Base-by-base conservation (phyloP, 2,329 filamentous ascomycete species). In the Cucurbitaria berberidis region DNA sequence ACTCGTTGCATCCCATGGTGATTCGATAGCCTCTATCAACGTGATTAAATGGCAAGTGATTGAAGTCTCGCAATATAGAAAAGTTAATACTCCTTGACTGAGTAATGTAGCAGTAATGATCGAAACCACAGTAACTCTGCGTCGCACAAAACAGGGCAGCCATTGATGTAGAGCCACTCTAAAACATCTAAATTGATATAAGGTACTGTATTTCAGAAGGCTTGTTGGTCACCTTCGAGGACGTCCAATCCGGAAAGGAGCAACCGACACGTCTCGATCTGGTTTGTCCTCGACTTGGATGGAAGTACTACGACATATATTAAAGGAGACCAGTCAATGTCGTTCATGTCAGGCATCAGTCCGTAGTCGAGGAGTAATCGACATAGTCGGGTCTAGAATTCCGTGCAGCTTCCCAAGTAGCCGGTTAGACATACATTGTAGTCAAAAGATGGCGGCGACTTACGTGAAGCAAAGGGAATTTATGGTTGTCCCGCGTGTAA, bases 391-490 rank as follows among this genome's bases (percentile, higher is more conserved):
- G 4, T 40, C 55, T 44, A 10, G 7, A 3, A 6, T 1, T 16
- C 3, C 8, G 2, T 1, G 34, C 45, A 15, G 51, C 51, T 29
- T 16, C 2, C 53, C 51, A 16, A 2, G 13, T 10, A 18, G 2
- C 1, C 13, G 2, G 19, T 45, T 18, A 51, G 45, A 15, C 15
- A 9, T 22, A 15, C 1, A 4, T 19, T 2, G 2, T 30, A 8
- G 19, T 13, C 11, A 16, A 36, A 2, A 2, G 9, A 30, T 13
- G 11, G 8, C 13, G 10, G 30, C 13, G 5, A 41, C 55, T 21
- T 41, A 59, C 59, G 35, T 59, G 57, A 15, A 59, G 40, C 11
- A 62, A 34, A 7, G 45, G 52, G 6, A 15, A 1, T 1, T 44
- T 51, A 18, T n/a, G 11, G n/a, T 18, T 7, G 27, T 51, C 36